Percentiles rank a stretch among this genome's conserved stretches.
These are phyloP conservation scores for Kuraishia molischiana DNA, from an alignment of 805 yeast genomes.

Conservation along the genomic window DNA sequence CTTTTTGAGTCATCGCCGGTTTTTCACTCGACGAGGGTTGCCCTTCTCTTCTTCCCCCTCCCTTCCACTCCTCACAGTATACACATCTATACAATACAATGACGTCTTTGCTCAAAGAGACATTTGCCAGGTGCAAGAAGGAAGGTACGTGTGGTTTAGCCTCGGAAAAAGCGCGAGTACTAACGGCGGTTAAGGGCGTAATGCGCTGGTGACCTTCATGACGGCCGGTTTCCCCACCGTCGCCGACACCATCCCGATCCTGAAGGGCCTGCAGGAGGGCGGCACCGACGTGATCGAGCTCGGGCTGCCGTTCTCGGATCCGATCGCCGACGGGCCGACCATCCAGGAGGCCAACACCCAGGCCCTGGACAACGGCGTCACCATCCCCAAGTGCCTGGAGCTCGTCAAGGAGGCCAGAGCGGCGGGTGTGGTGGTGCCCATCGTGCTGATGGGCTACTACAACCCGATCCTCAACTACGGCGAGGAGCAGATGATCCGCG, in stretches of 20 bases:
- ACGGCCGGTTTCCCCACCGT: conserved; percentile 92
- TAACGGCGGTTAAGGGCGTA: conserved; percentile 35
- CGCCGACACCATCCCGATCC: conserved; percentile 79
- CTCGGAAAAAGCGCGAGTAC: background rate
- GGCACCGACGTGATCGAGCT: conserved; percentile 94
- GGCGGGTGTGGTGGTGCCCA: conserved; percentile 80
- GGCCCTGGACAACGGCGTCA: conserved; percentile 80
- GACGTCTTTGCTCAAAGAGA: conserved; percentile 48
- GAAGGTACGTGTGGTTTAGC: conserved; percentile 21
- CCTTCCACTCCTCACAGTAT: too few relatives aligned
- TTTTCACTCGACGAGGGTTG: too few relatives aligned
- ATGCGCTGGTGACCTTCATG: conserved; percentile 83
- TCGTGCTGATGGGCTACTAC: conserved; percentile 94
- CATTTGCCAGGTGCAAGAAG: conserved; percentile 48
- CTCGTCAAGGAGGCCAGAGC: conserved; percentile 67
- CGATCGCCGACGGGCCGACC: conserved; percentile 98
- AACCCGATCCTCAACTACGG: conserved; percentile 90
- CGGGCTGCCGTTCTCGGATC: conserved; percentile 96
- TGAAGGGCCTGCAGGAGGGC: conserved; percentile 85
- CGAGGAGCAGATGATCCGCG: conserved; percentile 71
- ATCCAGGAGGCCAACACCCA: conserved; percentile 80
- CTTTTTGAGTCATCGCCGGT: too few relatives aligned
- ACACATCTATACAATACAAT: conserved; percentile 15
- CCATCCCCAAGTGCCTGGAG: conserved; percentile 59
- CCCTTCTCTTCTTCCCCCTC: too few relatives aligned